Percentiles rank a stretch among this genome's conserved stretches.
Conservation (phyloP, 2,329 filamentous ascomycete genomes). For the Metarhizium anisopliae region DNA sequence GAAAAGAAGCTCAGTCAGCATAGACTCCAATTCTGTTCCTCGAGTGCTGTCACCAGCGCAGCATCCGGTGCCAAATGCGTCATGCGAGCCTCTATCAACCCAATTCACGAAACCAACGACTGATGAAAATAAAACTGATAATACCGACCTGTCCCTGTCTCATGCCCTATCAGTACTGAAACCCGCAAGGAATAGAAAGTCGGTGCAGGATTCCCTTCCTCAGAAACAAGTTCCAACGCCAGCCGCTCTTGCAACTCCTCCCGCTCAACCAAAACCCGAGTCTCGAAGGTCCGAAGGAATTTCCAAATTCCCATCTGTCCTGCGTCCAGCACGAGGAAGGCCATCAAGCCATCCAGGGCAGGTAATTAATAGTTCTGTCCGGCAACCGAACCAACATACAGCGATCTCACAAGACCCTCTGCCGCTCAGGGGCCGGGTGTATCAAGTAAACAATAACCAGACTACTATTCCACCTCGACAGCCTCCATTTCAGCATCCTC, state of each 20-base stretch:
- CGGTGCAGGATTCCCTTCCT: neutral
- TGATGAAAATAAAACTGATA: neutral
- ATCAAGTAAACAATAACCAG: neutral
- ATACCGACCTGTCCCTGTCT: neutral
- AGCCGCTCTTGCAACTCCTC: neutral
- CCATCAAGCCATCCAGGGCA: neutral
- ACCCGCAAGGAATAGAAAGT: constrained; percentile 5
- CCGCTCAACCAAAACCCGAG: neutral
- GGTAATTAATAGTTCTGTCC: neutral
- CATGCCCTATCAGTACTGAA: constrained; percentile 7
- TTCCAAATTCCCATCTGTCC: constrained; percentile 10
- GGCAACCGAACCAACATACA: neutral
- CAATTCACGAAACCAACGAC: neutral
- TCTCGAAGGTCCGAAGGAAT: neutral
- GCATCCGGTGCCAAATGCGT: constrained; percentile 5
- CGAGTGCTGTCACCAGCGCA: constrained; percentile 15
- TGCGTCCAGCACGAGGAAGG: constrained; percentile 10
- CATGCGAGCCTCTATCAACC: neutral
- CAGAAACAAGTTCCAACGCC: neutral
- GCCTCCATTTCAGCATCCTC: constrained; percentile 1
- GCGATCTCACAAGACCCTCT: neutral
- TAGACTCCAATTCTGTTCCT: constrained; percentile 13
- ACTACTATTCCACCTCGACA: neutral
- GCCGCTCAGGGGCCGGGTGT: neutral
- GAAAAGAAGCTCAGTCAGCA: constrained; percentile 11